A percentile compares a stretch with the other conserved stretches of the same genome.
phyloP scores from a whole-genome alignment of 2,329 filamentous ascomycete genomes.

The Aureobasidium sp. region DNA sequence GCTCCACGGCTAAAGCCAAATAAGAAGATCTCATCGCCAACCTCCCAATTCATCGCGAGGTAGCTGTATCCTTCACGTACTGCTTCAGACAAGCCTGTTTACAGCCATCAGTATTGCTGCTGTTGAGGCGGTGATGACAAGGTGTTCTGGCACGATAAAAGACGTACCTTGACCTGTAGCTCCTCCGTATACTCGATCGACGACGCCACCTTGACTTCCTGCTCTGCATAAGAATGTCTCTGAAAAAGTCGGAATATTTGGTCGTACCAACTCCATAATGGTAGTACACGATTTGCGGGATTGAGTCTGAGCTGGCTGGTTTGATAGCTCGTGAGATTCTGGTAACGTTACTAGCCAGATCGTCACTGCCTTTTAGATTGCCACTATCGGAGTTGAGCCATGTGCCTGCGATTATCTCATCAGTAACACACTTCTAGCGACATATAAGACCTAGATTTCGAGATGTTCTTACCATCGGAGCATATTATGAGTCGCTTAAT shows the following conservation, averaged over 20 bases:
- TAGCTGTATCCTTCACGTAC: slow-evolving; percentile 45
- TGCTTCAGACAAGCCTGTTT: slow-evolving; percentile 38
- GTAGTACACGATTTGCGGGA: slow-evolving; percentile 46
- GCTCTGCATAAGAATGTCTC: background rate
- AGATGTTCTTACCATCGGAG: slow-evolving; percentile 33
- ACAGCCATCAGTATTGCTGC: background rate
- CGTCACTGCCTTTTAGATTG: slow-evolving; percentile 36
- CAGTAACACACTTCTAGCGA: background rate
- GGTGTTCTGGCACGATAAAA: background rate
- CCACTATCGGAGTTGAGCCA: slow-evolving; percentile 45
- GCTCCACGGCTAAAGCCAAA: slow-evolving; percentile 44
- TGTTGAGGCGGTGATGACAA: no score
- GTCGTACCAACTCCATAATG: slow-evolving; percentile 41
- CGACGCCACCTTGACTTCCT: slow-evolving; percentile 29
- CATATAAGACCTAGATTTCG: no score
- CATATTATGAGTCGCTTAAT: slow-evolving; percentile 31
- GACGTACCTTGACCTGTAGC: slow-evolving; percentile 32
- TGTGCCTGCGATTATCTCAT: slow-evolving; percentile 27
- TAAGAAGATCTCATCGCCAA: slow-evolving; percentile 45
- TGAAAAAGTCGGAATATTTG: slow-evolving; percentile 20
- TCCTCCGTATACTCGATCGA: slow-evolving; percentile 36
- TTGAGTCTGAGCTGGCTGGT: slow-evolving; percentile 39
- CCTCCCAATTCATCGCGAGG: slow-evolving; percentile 46
- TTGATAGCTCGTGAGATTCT: slow-evolving; percentile 44
- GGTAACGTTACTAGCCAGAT: slow-evolving; percentile 44